These are phyloP conservation scores for Zea luxurians DNA, from an alignment of 176 grass and related monocot genomes.

Conservation along the genomic window DNA sequence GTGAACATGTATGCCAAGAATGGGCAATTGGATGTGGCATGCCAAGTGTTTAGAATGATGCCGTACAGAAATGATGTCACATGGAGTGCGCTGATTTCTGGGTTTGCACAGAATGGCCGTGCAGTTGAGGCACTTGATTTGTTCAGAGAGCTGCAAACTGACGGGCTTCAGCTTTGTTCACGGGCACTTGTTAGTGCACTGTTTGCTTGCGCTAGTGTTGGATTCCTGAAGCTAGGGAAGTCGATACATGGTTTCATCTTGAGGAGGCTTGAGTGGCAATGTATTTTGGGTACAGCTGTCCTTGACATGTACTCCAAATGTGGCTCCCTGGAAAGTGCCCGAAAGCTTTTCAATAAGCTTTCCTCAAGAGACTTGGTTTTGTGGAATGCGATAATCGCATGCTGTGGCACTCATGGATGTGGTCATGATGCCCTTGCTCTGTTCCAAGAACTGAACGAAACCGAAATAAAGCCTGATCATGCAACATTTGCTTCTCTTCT, in stretches of 20 bases:
- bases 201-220: slow-evolving; percentile 49
- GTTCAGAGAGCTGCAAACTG: slow-evolving; percentile 48
- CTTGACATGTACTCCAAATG: slow-evolving; percentile 79
- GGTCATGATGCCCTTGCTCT: slow-evolving; percentile 47
- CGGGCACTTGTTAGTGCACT: slow-evolving; percentile 50
- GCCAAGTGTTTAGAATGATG: slow-evolving; percentile 34
- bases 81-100: slow-evolving; percentile 50
- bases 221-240: slow-evolving; percentile 56
- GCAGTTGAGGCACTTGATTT: slow-evolving; percentile 46
- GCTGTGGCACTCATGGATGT: slow-evolving; percentile 52
- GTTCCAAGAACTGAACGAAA: slow-evolving; percentile 51
- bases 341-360: slow-evolving; percentile 46
- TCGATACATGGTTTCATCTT: slow-evolving; percentile 59
- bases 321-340: slow-evolving; percentile 48
- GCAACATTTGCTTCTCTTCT: slow-evolving; percentile 70
- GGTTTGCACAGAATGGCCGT: slow-evolving; percentile 47
- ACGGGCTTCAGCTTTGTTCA: slow-evolving; percentile 34
- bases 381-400: slow-evolving; percentile 67
- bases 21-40: slow-evolving; percentile 41
- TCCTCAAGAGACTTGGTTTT: slow-evolving; percentile 50
- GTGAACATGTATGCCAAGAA: slow-evolving; percentile 56
- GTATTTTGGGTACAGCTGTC: slow-evolving; percentile 41
- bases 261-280: slow-evolving; percentile 44
- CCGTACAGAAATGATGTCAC: slow-evolving; percentile 44
- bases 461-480: slow-evolving; percentile 42